Evolutionary conservation across 176 grass and related monocot genomes (phyloP), one percentile per base, ranked within the genome.

Genomic region (Oryza longistaminata): DNA sequence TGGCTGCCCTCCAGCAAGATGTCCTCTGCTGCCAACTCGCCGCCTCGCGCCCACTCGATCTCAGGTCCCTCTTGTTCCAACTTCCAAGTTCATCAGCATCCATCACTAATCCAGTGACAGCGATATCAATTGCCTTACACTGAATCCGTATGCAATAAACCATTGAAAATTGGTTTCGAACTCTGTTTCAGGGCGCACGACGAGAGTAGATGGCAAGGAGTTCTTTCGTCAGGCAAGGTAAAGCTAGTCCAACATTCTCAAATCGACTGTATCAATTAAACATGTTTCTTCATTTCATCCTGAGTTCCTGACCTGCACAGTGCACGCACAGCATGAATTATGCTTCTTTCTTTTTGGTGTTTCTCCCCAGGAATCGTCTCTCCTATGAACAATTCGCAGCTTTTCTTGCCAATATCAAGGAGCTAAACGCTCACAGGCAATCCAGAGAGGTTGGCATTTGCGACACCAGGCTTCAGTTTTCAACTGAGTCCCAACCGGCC

Each of bases 191-290:
- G 96, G 93, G 70, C 74, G 84, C 44, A 70, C 78, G 26, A 87
- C 91, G 24, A 81, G 90, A 77, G 88, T 99, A 29, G 96, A 96
- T 88, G 93, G 96, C 16, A 96, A 99, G 73, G 93, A 99, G 88
- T 99, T 99, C 91, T 99, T 99, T 79, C 91, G 93, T 67, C 96
- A 94, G 72, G 96, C 91, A 62, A 96, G 96, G 96, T 92, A 66
- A 52, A 52, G 83, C 46, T 42, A 61, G 22, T 81, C 11, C 21
- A 26, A 26, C 33, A 44, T 66, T 49, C 49, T 49, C 46, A 49
- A 14, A 13, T 49, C 46, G 15, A 16, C 16, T 17, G 49, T 15
- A 52, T 52, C 7, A 43, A 43, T n/a, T 21, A 7, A n/a, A 17
- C 12, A 31, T 34, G 60, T 16, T 9, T 37, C 50, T 4, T 6